Base-by-base conservation (phyloP, 331 rosid species). In the Malus hybrid region DNA sequence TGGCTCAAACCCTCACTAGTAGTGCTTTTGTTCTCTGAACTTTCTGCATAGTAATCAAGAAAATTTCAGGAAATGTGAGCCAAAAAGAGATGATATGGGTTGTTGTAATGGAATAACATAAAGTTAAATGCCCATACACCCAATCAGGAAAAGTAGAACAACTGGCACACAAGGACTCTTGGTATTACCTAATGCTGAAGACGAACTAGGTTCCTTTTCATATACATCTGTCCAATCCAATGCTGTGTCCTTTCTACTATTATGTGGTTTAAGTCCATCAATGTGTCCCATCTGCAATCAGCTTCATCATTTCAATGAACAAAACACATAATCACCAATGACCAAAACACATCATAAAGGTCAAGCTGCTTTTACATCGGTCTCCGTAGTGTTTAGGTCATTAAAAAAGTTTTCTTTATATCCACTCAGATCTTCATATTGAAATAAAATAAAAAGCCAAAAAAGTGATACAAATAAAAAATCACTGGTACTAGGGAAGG, bases 251-350 rank as follows among this genome's bases (percentile, higher is more conserved):
- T 85, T 94, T 86, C 85, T 87, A 80, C 77, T 76, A 76, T 24
- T 81, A 18, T 84, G 92, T 46, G 86, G 86, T 81, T 87, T 88
- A 74, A 80, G 83, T 80, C 96, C 99, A 85, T 92, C 99, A 80
- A 82, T 87, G 62, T 93, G 97, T 60, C 96, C 99, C 97, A 94
- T 92, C 99, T 94, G 87, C 77, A 80, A 86, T 69, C 55, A 70
- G 59, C 33, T 62, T 57, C 61, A 33, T 68, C 48, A 68, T 75
- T 71, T 78, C 61, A 76, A 16, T 20, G 27, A 55, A 52, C 76
- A 34, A 20, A 71, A 42, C 54, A 67, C 27, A 19, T 13, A 48
- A 64, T 27, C 16, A 24, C 39, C 27, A 73, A 16, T 29, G 19
- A 55, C 61, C 76, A 29, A 20, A 67, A 42, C 54, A 67, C 28